Percentiles rank a stretch among this genome's conserved stretches.
These are phyloP conservation scores for Podospora pseudocomata DNA, from an alignment of 495 filamentous ascomycete species.

Conservation along the genomic window DNA sequence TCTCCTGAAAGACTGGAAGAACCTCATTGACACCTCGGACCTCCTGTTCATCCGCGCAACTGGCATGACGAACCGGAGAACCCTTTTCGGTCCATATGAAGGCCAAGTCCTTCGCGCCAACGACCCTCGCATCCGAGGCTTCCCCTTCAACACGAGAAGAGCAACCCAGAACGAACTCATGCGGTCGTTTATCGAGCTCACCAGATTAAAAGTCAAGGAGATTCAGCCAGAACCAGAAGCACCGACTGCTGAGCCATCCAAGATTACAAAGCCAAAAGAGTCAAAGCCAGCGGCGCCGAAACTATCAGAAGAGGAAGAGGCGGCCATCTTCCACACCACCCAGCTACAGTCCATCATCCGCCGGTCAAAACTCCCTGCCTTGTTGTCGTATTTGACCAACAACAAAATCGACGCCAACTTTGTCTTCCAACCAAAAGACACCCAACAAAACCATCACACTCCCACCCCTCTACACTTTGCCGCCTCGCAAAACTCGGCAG, in stretches of 20 bases:
- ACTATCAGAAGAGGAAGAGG: constrained; percentile 78
- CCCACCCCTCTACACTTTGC: constrained; percentile 86
- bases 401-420: constrained; percentile 77
- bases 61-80: constrained; percentile 76
- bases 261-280: constrained; percentile 41
- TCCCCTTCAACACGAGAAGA: constrained; percentile 92
- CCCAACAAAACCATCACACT: constrained; percentile 72
- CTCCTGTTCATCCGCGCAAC: constrained; percentile 86
- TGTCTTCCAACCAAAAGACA: constrained; percentile 64
- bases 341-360: constrained; percentile 86
- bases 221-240: constrained; percentile 56
- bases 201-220: constrained; percentile 75
- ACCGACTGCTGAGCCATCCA: constrained; percentile 41
- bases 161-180: constrained; percentile 93
- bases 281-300: constrained; percentile 48
- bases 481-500: constrained; percentile 67
- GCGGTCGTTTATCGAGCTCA: constrained; percentile 88
- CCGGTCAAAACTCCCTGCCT: constrained; percentile 80
- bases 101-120: constrained; percentile 76
- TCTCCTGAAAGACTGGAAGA: constrained; percentile 75
- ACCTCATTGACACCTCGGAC: constrained; percentile 75
- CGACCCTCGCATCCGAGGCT: constrained; percentile 79
- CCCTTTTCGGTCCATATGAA: constrained; percentile 87
- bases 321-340: constrained; percentile 70
- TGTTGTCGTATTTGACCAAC: constrained; percentile 76